Base-by-base conservation (phyloP, 164 flowering plant species). In the Brasenia schreberi region DNA sequence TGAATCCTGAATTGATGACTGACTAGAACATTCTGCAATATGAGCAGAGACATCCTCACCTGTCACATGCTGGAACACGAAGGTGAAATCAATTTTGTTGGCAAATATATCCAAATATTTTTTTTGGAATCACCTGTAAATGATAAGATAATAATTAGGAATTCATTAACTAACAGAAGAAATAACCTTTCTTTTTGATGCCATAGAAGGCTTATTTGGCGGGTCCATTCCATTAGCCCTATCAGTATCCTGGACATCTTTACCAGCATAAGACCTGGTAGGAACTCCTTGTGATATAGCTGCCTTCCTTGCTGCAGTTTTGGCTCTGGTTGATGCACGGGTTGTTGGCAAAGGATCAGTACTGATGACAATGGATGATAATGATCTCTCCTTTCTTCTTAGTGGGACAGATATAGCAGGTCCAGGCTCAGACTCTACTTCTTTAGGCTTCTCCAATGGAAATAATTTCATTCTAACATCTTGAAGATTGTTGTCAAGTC, bases 401-500 rank as follows among this genome's bases (percentile, higher is more conserved):
- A 62, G 19, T 1, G 65, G 23, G 53, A 43, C 53, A 11, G 42
- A 42, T 1, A 52, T n/a, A 53, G 62, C 39, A 19, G 63, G 5
- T 53, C 14, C 18, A 60, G 56, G 56, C 56, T 14, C 56, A 49
- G 5, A 19, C 52, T 72, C 70, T 18, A 18, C 3, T 16, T 68
- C 68, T 65, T 68, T 64, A 56, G 59, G 18, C 39, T 65, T 65
- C 68, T 66, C 66, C 12, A 44, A 62, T 10, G 72, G 69, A 56
- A 73, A 73, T n/a, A 69, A 42, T 16, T 69, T 65, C 63, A 65
- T 65, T 65, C 62, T 65, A 60, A 68, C 64, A 6, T 23, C 72
- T 58, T 73, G 71, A 44, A 68, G 42, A 42, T 68, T 72, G 42
- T 72, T 72, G 56, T 72, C 75, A 64, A 71, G 62, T 18, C 75